Conservation (phyloP, 176 grass and related monocot species). For the Phoenix roebelenii region DNA sequence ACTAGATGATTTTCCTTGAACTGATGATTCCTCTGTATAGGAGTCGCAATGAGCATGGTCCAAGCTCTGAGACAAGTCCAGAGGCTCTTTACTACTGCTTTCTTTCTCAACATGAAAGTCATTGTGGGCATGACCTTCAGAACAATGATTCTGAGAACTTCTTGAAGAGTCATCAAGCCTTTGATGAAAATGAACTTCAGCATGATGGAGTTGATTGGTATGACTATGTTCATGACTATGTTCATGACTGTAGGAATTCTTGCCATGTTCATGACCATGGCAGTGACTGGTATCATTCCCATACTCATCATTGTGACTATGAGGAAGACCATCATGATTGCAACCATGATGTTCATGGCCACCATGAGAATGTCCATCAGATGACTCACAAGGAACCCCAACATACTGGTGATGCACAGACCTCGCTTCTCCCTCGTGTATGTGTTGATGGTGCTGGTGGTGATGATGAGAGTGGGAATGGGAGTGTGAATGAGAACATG, state of each 20-base stretch:
- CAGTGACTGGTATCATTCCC: not conserved
- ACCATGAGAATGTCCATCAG: constrained; percentile 31
- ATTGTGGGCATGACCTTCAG: constrained; percentile 15
- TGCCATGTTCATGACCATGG: constrained; percentile 14
- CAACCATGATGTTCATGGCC: constrained; percentile 7
- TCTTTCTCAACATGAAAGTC: constrained; percentile 19
- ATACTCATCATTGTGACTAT: not conserved
- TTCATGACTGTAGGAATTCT: constrained; percentile 18
- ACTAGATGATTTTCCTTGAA: constrained; percentile 15
- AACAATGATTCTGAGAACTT: not conserved
- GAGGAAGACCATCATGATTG: constrained; percentile 21
- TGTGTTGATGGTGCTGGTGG: constrained; percentile 12
- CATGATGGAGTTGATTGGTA: constrained; percentile 13
- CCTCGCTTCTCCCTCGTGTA: constrained; percentile 1
- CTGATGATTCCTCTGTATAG: constrained; percentile 7
- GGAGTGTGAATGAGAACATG: constrained; percentile 56
- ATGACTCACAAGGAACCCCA: constrained; percentile 15
- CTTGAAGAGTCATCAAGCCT: constrained; percentile 26
- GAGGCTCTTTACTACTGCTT: constrained; percentile 19
- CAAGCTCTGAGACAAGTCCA: not conserved
- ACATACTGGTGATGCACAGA: not conserved
- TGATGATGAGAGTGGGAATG: constrained; percentile 18
- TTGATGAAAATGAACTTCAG: constrained; percentile 30
- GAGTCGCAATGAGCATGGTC: not conserved
- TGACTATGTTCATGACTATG: constrained; percentile 47